Percentiles rank a stretch among this genome's conserved stretches.
Evolutionary conservation across 2,329 filamentous ascomycete species (phyloP).

Genomic region (Arthrobotrys sinensis): DNA sequence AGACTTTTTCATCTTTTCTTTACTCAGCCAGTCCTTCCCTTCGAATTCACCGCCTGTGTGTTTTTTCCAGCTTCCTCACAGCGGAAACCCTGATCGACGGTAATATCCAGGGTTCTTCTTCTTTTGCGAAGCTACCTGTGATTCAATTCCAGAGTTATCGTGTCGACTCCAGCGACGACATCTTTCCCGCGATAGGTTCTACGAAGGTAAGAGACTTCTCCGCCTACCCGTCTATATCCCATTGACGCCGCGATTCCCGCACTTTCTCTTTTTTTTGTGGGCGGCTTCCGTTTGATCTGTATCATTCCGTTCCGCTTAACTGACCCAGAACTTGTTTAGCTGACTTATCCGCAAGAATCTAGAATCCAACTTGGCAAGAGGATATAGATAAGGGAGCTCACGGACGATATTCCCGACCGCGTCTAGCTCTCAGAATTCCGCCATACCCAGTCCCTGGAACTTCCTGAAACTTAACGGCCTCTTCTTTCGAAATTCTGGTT

Average conservation of each 20-base stretch:
- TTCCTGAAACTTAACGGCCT: conserved; percentile 36
- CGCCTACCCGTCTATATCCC: not conserved
- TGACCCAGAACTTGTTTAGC: conserved; percentile 38
- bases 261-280: conserved; percentile 23
- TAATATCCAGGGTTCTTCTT: conserved; percentile 50
- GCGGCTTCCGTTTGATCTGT: conserved; percentile 17
- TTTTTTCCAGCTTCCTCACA: conserved; percentile 17
- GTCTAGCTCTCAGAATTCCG: conserved; percentile 18
- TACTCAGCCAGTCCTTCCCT: conserved; percentile 19
- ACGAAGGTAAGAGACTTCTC: conserved; percentile 36
- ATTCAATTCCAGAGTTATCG: conserved; percentile 52
- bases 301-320: conserved; percentile 19
- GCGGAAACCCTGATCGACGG: conserved; percentile 53
- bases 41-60: conserved; percentile 5
- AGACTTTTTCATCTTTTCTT: conserved; percentile 34
- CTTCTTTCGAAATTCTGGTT: conserved; percentile 22
- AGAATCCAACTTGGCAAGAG: conserved; percentile 34
- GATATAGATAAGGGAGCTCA: conserved; percentile 38
- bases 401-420: conserved; percentile 39
- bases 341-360: conserved; percentile 46
- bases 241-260: conserved; percentile 33
- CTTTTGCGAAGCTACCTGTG: conserved; percentile 36
- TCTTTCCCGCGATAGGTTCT: conserved; percentile 45
- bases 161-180: conserved; percentile 43
- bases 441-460: conserved; percentile 28